Percentiles rank a stretch among this genome's conserved stretches.
Conservation (phyloP, 2,329 filamentous ascomycete species). For the Alternaria novae-zelandiae region DNA sequence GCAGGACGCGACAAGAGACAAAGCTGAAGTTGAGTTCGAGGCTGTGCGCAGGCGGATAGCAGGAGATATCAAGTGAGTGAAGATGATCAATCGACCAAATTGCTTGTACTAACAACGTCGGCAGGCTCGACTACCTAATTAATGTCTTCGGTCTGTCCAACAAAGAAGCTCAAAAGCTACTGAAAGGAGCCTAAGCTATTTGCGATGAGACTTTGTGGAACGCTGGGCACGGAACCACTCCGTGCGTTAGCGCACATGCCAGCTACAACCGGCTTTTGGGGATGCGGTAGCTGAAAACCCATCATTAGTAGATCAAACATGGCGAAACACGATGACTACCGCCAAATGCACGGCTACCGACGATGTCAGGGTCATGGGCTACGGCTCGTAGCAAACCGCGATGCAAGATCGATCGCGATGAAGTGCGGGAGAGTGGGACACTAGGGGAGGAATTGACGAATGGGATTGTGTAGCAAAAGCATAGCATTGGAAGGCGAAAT, state of each 20-base stretch:
- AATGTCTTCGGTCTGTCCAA: slow-evolving; percentile 65
- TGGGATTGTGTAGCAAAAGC: slow-evolving; percentile 11
- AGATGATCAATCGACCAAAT: background rate
- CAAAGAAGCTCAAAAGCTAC: slow-evolving; percentile 59
- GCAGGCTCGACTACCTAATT: slow-evolving; percentile 68
- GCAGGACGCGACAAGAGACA: slow-evolving; percentile 71
- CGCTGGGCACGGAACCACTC: background rate
- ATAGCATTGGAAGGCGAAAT: slow-evolving; percentile 12
- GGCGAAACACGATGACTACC: slow-evolving; percentile 3
- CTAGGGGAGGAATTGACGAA: slow-evolving; percentile 11
- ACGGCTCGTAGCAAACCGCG: slow-evolving; percentile 1
- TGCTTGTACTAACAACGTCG: slow-evolving; percentile 2
- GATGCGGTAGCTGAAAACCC: background rate
- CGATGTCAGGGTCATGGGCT: slow-evolving; percentile 3
- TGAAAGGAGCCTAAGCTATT: slow-evolving; percentile 32
- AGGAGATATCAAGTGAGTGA: slow-evolving; percentile 76
- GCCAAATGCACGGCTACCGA: background rate
- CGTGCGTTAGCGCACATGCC: background rate
- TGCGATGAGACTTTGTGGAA: background rate
- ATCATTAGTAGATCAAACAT: background rate
- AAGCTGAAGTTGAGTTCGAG: slow-evolving; percentile 77
- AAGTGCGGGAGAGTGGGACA: slow-evolving; percentile 11
- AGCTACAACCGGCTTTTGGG: background rate
- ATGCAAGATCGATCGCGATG: slow-evolving; percentile 14
- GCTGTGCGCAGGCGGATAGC: slow-evolving; percentile 72